Evolutionary conservation across 75 land plant genomes (phyloP).

Genomic region (Picea sitchensis): DNA sequence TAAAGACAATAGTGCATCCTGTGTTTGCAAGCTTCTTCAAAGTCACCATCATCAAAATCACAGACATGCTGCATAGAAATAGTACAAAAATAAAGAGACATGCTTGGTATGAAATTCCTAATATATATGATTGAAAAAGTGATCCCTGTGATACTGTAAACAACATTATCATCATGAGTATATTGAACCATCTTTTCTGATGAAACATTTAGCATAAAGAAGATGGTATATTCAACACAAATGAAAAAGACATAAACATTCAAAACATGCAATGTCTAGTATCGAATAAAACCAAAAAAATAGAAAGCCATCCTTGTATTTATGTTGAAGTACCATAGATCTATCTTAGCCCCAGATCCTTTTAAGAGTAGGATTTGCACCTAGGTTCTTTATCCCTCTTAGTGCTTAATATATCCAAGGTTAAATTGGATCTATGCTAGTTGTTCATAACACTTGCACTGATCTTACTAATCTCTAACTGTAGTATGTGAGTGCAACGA

Average conservation of each 20-base stretch:
- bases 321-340: too few relatives aligned
- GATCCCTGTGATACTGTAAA: not conserved
- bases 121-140: not conserved
- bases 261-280: not conserved
- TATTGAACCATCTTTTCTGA: not conserved
- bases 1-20: constrained; percentile 61
- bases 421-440: too few relatives aligned
- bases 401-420: too few relatives aligned
- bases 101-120: not conserved
- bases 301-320: too few relatives aligned
- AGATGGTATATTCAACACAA: not conserved
- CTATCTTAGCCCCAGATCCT: too few relatives aligned
- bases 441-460: too few relatives aligned
- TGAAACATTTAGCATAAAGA: not conserved
- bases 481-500: too few relatives aligned
- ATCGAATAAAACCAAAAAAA: too few relatives aligned
- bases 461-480: too few relatives aligned
- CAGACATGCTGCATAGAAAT: constrained; percentile 57
- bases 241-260: not conserved
- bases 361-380: too few relatives aligned
- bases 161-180: not conserved
- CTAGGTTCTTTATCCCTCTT: too few relatives aligned
- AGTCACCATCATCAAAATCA: constrained; percentile 72
- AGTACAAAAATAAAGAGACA: not conserved
- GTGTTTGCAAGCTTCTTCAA: constrained; percentile 80